These are phyloP conservation scores for Cicer arietinum DNA, from an alignment of 306 rosid genomes.

Conservation along the genomic window DNA sequence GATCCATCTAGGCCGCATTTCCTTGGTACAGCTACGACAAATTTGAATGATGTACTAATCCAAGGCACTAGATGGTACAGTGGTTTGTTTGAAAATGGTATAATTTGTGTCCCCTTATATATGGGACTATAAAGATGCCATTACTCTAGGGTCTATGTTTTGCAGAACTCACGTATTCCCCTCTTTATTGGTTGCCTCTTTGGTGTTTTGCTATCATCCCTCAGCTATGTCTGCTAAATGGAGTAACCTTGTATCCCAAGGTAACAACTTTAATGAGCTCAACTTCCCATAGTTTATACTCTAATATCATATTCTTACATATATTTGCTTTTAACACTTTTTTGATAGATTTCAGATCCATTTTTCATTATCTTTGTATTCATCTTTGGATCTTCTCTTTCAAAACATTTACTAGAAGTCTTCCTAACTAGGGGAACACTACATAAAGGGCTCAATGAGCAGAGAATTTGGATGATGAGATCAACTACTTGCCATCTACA, in stretches of 20 bases:
- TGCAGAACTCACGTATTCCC: constrained; percentile 52
- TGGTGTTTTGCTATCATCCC: constrained; percentile 72
- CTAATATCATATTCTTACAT: constrained; percentile 18
- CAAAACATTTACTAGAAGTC: constrained; percentile 56
- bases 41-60: constrained; percentile 61
- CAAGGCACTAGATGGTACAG: constrained; percentile 71
- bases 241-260: constrained; percentile 69
- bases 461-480: constrained; percentile 77
- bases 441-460: constrained; percentile 61
- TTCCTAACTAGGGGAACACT: constrained; percentile 56
- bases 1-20: constrained; percentile 68
- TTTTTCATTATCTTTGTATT: constrained; percentile 48
- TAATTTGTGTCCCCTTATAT: constrained; percentile 64
- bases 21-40: constrained; percentile 62
- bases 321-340: neutral
- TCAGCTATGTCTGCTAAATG: constrained; percentile 62
- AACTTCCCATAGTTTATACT: neutral
- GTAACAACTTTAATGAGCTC: constrained; percentile 44
- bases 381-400: constrained; percentile 56
- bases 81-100: constrained; percentile 64
- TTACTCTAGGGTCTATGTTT: constrained; percentile 58
- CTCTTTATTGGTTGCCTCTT: constrained; percentile 53
- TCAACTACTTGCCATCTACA: constrained; percentile 50
- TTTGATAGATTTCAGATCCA: constrained; percentile 58
- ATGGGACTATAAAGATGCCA: constrained; percentile 53